Evolutionary conservation across 352 stramenopile species (phyloP).

Genomic region (Pythium pyrilobum): DNA sequence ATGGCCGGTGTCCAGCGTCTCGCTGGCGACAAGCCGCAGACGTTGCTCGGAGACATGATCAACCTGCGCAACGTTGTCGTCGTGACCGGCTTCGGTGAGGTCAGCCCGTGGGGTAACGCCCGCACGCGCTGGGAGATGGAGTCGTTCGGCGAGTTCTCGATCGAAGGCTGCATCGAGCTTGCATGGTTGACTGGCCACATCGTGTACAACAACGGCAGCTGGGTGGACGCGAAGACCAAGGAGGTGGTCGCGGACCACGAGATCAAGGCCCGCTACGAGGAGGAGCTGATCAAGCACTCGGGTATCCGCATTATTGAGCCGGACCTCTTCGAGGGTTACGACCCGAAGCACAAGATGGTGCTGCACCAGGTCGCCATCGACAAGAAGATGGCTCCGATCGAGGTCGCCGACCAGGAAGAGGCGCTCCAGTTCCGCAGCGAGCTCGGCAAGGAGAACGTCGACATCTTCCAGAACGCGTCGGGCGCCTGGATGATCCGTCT

Average conservation of each 20-base stretch:
- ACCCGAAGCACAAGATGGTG: slow-evolving; percentile 84
- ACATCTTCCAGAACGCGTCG: slow-evolving; percentile 65
- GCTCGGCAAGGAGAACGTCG: slow-evolving; percentile 76
- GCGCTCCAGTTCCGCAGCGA: slow-evolving; percentile 76
- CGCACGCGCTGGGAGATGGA: slow-evolving; percentile 90
- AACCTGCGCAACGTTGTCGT: slow-evolving; percentile 82
- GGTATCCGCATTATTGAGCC: slow-evolving; percentile 85
- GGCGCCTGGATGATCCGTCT: slow-evolving; percentile 84
- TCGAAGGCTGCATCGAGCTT: slow-evolving; percentile 86
- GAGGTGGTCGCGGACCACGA: slow-evolving; percentile 69
- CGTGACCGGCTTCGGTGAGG: slow-evolving; percentile 82
- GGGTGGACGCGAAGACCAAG: slow-evolving; percentile 80
- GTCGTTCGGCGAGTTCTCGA: slow-evolving; percentile 83
- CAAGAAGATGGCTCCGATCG: slow-evolving; percentile 86
- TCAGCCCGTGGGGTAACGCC: slow-evolving; percentile 81
- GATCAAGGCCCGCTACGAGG: slow-evolving; percentile 80
- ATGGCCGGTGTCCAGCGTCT: slow-evolving; percentile 35
- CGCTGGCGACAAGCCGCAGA: slow-evolving; percentile 30
- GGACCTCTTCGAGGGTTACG: slow-evolving; percentile 84
- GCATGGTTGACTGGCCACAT: slow-evolving; percentile 85
- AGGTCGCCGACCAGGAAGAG: slow-evolving; percentile 79
- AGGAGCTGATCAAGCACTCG: slow-evolving; percentile 67
- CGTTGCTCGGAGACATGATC: slow-evolving; percentile 63
- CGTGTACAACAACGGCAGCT: slow-evolving; percentile 74
- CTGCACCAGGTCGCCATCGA: slow-evolving; percentile 85